Evolutionary conservation across 108 stramenopile genomes (phyloP), one percentile per base, ranked within the genome.

Genomic region (Cylindrotheca closterium): DNA sequence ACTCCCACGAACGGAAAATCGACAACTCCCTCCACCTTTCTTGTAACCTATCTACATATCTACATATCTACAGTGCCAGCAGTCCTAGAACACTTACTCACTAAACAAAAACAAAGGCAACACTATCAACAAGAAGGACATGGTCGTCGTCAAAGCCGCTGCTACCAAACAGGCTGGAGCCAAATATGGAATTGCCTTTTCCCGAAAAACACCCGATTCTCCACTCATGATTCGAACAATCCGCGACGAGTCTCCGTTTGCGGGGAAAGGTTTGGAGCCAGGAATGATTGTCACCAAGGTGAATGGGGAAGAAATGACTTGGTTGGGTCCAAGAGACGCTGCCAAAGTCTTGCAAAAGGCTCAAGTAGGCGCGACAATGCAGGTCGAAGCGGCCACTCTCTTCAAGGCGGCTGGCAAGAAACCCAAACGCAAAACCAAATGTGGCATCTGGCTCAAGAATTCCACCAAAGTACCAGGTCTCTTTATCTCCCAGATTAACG

Each of bases 101-200:
- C n/a, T n/a, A n/a, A n/a, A n/a, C n/a, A n/a, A n/a, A n/a, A n/a
- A n/a, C n/a, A n/a, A n/a, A n/a, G n/a, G n/a, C n/a, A n/a, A n/a
- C n/a, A n/a, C n/a, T n/a, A n/a, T n/a, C n/a, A n/a, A n/a, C n/a
- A n/a, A n/a, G n/a, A n/a, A n/a, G n/a, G n/a, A n/a, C 66, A 74
- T 74, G 73, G 55, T 52, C 24, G 19, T 63, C 31, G 28, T 74
- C 54, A 67, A 32, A 26, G 66, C 54, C 30, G 62, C 65, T 24
- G 73, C 49, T 28, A 58, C 37, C 17, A 74, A 74, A 46, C 55
- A 67, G 47, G 45, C 65, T 28, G 49, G 42, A 27, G 58, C 42
- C 8, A 67, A 67, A 55, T 52, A 65, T 30, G 73, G 73, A 51
- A 60, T 74, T 22, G 65, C 73, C 27, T 74, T 74, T 47, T 33